Conservation (phyloP, 148 eudicot species). For the Dianthus caryophyllus region DNA sequence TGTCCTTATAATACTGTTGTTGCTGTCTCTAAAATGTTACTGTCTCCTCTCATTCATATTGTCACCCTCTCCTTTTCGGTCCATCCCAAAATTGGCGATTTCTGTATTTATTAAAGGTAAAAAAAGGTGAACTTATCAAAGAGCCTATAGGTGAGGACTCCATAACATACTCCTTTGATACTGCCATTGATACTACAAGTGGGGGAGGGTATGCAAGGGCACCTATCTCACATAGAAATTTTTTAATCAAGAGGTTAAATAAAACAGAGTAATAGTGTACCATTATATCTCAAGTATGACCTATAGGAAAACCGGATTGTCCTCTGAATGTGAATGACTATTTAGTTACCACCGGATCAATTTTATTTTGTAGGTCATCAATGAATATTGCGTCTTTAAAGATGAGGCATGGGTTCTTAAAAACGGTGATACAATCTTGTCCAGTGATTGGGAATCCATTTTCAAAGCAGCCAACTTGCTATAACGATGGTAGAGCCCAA, state of each 20-base stretch:
- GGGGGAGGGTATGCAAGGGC: neutral
- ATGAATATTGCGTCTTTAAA: slow-evolving; percentile 47
- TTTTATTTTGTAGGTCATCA: slow-evolving; percentile 40
- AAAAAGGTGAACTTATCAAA: neutral
- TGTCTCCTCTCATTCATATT: neutral
- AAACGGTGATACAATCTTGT: slow-evolving; percentile 46
- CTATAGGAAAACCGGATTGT: neutral
- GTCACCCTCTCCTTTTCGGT: neutral
- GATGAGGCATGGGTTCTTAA: slow-evolving; percentile 55
- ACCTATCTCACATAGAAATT: too few relatives aligned
- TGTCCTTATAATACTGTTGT: too few relatives aligned
- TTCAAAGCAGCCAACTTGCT: slow-evolving; percentile 3
- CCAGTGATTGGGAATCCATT: neutral
- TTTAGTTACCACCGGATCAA: neutral
- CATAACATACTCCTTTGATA: neutral
- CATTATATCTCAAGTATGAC: too few relatives aligned
- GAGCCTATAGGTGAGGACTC: neutral
- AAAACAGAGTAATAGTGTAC: too few relatives aligned
- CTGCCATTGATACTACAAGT: neutral
- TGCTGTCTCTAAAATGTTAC: too few relatives aligned
- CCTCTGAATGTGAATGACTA: neutral
- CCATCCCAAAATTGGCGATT: neutral
- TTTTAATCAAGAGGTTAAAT: too few relatives aligned
- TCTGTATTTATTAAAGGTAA: neutral
- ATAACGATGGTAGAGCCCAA: neutral